Conservation (phyloP, 257 asterid genomes). For the Leonotis leonurus region DNA sequence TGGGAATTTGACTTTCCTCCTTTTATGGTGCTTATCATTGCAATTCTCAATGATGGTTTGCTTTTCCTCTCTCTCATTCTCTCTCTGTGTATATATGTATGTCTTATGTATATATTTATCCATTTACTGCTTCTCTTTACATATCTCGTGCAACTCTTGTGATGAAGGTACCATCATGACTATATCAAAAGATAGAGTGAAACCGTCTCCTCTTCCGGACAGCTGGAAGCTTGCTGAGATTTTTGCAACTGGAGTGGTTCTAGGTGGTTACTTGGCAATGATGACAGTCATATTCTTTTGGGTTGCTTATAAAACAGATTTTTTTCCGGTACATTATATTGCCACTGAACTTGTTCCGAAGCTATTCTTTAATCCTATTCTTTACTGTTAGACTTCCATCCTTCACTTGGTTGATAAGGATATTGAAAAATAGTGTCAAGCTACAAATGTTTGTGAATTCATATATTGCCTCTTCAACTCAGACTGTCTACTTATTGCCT, state of each 20-base stretch:
- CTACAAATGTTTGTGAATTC: no score
- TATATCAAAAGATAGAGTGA: slow-evolving; percentile 92
- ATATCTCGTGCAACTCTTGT: slow-evolving; percentile 1
- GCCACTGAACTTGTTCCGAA: no score
- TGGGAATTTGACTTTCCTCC: slow-evolving; percentile 98
- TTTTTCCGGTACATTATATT: slow-evolving; percentile 74
- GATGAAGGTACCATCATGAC: slow-evolving; percentile 93
- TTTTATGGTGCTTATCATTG: slow-evolving; percentile 98
- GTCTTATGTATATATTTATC: slow-evolving; percentile 1
- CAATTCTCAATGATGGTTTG: slow-evolving; percentile 87
- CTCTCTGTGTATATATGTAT: no score
- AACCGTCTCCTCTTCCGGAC: slow-evolving; percentile 95
- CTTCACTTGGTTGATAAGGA: no score
- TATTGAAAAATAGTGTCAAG: no score
- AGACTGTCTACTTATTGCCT: no score
- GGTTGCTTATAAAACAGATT: slow-evolving; percentile 84
- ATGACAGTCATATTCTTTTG: slow-evolving; percentile 98
- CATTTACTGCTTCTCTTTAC: neutral
- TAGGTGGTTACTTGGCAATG: slow-evolving; percentile 90
- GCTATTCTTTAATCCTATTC: no score
- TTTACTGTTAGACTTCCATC: no score
- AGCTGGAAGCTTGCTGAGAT: slow-evolving; percentile 98
- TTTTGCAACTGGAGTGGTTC: slow-evolving; percentile 81
- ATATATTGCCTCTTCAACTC: no score
- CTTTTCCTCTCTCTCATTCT: slow-evolving; percentile 9